Evolutionary conservation across 164 flowering plant species (phyloP).

Genomic region (Aristolochia contorta): DNA sequence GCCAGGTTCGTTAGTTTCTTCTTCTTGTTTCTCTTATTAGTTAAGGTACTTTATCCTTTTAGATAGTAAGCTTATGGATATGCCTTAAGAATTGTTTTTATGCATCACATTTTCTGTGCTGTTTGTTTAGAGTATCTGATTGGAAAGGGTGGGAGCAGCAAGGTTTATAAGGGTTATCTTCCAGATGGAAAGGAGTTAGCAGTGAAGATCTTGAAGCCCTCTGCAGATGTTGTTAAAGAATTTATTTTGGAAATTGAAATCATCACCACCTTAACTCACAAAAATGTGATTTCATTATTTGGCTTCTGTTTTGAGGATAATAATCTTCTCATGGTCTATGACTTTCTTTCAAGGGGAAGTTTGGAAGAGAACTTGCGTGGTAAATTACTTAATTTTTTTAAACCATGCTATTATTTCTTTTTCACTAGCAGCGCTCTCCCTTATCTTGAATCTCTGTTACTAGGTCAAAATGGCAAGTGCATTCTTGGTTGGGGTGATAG

Average conservation of each 20-base stretch:
- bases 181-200: slow-evolving; percentile 80
- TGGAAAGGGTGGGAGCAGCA: slow-evolving; percentile 90
- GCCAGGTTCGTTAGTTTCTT: slow-evolving; percentile 39
- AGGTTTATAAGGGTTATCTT: slow-evolving; percentile 72
- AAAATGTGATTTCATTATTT: slow-evolving; percentile 63
- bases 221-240: slow-evolving; percentile 61
- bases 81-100: neutral
- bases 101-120: neutral
- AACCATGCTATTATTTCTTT: neutral
- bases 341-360: slow-evolving; percentile 75
- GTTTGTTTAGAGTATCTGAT: slow-evolving; percentile 59
- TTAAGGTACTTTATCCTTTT: neutral
- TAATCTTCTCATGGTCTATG: slow-evolving; percentile 71
- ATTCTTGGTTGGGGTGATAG: slow-evolving; percentile 76
- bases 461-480: slow-evolving; percentile 22
- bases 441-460: neutral
- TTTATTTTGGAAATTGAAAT: slow-evolving; percentile 78
- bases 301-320: slow-evolving; percentile 77
- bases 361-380: slow-evolving; percentile 94
- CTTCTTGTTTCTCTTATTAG: neutral
- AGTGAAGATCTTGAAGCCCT: slow-evolving; percentile 70
- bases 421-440: neutral
- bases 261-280: slow-evolving; percentile 64
- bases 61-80: neutral
- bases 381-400: slow-evolving; percentile 12